These are phyloP conservation scores for Thalassiosira profunda DNA, from an alignment of 108 stramenopile genomes.

Conservation along the genomic window DNA sequence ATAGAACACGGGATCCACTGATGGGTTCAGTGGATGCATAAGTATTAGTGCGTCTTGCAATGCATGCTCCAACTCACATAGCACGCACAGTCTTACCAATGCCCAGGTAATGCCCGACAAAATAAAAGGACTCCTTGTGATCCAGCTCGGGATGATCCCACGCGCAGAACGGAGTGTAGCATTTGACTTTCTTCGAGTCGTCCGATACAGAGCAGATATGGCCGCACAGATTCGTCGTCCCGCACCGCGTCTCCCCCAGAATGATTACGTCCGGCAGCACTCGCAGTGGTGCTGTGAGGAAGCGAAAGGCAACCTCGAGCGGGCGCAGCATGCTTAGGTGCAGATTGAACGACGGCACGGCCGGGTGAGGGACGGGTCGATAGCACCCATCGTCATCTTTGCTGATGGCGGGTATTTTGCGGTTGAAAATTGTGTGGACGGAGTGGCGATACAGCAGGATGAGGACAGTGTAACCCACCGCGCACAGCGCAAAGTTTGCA, in stretches of 20 bases:
- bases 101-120: slow-evolving; percentile 70
- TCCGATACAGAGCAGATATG: slow-evolving; percentile 38
- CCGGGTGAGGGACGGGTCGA: slow-evolving; percentile 19
- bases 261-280: slow-evolving; percentile 65
- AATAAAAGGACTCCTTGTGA: slow-evolving; percentile 69
- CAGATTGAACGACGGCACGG: slow-evolving; percentile 48
- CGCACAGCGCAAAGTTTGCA: slow-evolving; percentile 13
- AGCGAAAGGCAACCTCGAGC: slow-evolving; percentile 59
- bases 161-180: slow-evolving; percentile 66
- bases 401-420: slow-evolving; percentile 39
- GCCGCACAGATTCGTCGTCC: slow-evolving; percentile 65
- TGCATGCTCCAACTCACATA: neutral
- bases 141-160: slow-evolving; percentile 72
- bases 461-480: slow-evolving; percentile 46
- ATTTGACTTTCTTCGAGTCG: slow-evolving; percentile 34
- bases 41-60: too few relatives aligned
- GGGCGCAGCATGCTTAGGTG: slow-evolving; percentile 59
- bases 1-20: slow-evolving; percentile 58
- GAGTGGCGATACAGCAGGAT: slow-evolving; percentile 54
- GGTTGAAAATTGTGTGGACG: slow-evolving; percentile 63
- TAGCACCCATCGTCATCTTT: slow-evolving; percentile 11
- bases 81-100: too few relatives aligned
- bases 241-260: slow-evolving; percentile 74
- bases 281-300: slow-evolving; percentile 48
- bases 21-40: too few relatives aligned